Evolutionary conservation across 1,284 basidiomycete species (phyloP), one percentile per base, ranked within the genome.

Genomic region (Papiliotrema flavescens): DNA sequence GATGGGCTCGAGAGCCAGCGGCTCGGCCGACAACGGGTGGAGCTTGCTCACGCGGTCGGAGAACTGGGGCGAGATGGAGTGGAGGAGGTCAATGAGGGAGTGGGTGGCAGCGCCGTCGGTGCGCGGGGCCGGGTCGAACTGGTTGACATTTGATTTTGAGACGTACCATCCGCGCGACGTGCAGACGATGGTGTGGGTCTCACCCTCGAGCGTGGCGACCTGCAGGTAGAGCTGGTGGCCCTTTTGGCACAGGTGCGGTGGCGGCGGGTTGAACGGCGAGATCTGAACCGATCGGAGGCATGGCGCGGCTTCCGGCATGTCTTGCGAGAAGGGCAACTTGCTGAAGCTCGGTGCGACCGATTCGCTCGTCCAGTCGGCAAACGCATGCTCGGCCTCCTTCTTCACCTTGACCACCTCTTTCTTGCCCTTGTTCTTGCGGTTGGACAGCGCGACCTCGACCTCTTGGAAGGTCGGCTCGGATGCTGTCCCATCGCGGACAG

Each of bases 201-300:
- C 82, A 58, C 81, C 81, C 67, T 83, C 82, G 45, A 83, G 76
- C 2, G 80, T 79, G 37, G 76, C 75, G 46, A 81, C 70, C 44
- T 77, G 78, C 48, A 83, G 73, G 66, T 83, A 83, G 53, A 82
- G 76, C 55, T 81, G 76, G 65, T 83, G 81, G 36, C 82, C 82
- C 48, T 76, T 71, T 56, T 81, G 76, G 41, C 79, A 79, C 36
- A 77, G 71, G 59, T 81, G 79, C 23, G 81, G 79, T 7, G 81
- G 80, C 26, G 81, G 81, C 23, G 82, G 82, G 67, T 81, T 82
- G 80, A 82, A 83, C n/a, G 78, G 77, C 24, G 80, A 80, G 48
- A 83, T 67, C 56, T 78, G 73, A 56, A 82, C 73, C n/a, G 76
- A 69, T 56, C 76, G 77, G 40, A 83, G 55, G 51, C 69, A 70